These are phyloP conservation scores for Camellia sinensis DNA, from an alignment of 148 eudicot genomes.

Conservation along the genomic window DNA sequence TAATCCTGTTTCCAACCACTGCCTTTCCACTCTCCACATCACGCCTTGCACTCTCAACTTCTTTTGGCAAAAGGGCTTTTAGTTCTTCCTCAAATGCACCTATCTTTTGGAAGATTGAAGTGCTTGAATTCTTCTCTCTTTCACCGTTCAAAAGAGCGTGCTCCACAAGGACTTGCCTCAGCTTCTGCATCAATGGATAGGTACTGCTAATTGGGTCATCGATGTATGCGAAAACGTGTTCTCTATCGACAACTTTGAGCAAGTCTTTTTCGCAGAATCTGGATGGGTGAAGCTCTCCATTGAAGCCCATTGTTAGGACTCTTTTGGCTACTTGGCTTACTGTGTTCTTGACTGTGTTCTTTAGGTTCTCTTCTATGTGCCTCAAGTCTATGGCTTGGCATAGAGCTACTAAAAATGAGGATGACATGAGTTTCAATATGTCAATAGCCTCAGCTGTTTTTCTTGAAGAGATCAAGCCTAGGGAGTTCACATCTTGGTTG, in stretches of 20 bases:
- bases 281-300: constrained; percentile 38
- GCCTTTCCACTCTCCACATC: constrained; percentile 13
- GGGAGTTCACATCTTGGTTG: constrained; percentile 31
- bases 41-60: constrained; percentile 19
- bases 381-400: constrained; percentile 44
- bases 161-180: constrained; percentile 37
- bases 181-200: constrained; percentile 40
- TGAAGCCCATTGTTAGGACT: constrained; percentile 22
- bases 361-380: constrained; percentile 40
- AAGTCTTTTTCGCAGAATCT: constrained; percentile 39
- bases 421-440: constrained; percentile 40
- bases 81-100: constrained; percentile 28
- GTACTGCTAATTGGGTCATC: constrained; percentile 34
- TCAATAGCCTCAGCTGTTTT: constrained; percentile 37
- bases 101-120: constrained; percentile 39
- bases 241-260: constrained; percentile 33
- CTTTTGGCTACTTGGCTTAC: constrained; percentile 33
- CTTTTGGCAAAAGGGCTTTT: constrained; percentile 23
- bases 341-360: constrained; percentile 27
- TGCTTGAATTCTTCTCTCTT: constrained; percentile 16
- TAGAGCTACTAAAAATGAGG: constrained; percentile 34
- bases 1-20: constrained; percentile 17
- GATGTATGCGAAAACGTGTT: constrained; percentile 32
- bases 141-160: constrained; percentile 32
- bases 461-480: constrained; percentile 25